Evolutionary conservation across 306 rosid genomes (phyloP), one percentile per base, ranked within the genome.

Genomic region (Ochetophila trinervis): DNA sequence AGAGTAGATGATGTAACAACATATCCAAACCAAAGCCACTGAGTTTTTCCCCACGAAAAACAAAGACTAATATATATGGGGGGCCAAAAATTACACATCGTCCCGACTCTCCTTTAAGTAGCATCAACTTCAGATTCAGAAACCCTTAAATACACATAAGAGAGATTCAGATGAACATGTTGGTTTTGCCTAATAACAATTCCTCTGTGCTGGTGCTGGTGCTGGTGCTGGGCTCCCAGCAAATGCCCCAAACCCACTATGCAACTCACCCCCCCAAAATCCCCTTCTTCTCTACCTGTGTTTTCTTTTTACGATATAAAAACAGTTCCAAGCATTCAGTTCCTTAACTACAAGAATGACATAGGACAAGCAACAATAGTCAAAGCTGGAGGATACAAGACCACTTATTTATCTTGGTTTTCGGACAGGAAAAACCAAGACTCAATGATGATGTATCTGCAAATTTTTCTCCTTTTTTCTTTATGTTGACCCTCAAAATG

Each of bases 1-100:
- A 56, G 85, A 73, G 80, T 55, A 75, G 66, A 68, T 54, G 57
- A 68, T 66, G 75, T 36, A 79, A 76, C 81, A 7, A 82, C 32
- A 27, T 85, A 79, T 65, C 81, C 85, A 83, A 83, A 86, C 77
- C 89, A 90, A 85, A 81, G 80, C 79, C 74, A 69, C 79, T 61
- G 70, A 75, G 66, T 78, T 74, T 78, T 74, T 40, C 82, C 75
- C 66, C 83, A 67, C 35, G 58, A 74, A 72, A 74, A 60, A 68
- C 82, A 66, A 27, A 4, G 40, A 24, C 72, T 51, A 59, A 75
- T 63, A 73, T 57, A 72, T 65, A 74, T 82, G 72, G 63, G 57
- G 23, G 54, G 54, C 21, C 85, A 84, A 89, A 87, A 85, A 89
- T 87, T 79, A 83, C 71, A 84, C 60, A 57, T 81, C 51, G 70